Conservation (phyloP, 1,284 basidiomycete species). For the Cryptococcus sp. region DNA sequence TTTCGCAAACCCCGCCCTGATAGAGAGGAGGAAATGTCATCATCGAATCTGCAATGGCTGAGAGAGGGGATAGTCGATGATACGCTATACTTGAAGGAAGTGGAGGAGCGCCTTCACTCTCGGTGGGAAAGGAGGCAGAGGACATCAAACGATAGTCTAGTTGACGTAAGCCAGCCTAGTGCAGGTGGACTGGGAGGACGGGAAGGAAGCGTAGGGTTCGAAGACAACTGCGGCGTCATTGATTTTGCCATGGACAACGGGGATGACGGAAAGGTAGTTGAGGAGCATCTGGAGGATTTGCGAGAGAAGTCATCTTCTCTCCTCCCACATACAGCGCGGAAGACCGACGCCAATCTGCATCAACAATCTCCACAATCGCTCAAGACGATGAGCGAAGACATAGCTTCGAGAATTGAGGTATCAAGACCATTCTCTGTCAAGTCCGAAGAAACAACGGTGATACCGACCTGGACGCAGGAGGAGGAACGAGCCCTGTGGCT, state of each 20-base stretch:
- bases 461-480: neutral
- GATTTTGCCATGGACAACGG: too few relatives aligned
- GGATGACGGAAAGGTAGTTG: too few relatives aligned
- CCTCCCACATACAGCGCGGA: too few relatives aligned
- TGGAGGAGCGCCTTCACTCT: neutral
- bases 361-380: neutral
- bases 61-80: slow-evolving; percentile 2
- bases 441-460: neutral
- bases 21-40: too few relatives aligned
- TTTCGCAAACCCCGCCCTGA: neutral
- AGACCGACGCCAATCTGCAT: neutral
- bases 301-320: too few relatives aligned
- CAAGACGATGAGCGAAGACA: too few relatives aligned
- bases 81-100: neutral
- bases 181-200: neutral
- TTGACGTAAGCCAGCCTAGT: neutral
- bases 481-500: slow-evolving; percentile 13
- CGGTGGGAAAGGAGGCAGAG: too few relatives aligned
- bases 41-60: neutral
- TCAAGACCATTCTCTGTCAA: too few relatives aligned
- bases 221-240: too few relatives aligned
- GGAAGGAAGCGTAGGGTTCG: too few relatives aligned
- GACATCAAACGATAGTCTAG: neutral
- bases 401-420: too few relatives aligned
- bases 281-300: too few relatives aligned